Percentiles rank a stretch among this genome's conserved stretches.
Conservation (phyloP, 768 basidiomycete species). For the Filobasidium wieringae region DNA sequence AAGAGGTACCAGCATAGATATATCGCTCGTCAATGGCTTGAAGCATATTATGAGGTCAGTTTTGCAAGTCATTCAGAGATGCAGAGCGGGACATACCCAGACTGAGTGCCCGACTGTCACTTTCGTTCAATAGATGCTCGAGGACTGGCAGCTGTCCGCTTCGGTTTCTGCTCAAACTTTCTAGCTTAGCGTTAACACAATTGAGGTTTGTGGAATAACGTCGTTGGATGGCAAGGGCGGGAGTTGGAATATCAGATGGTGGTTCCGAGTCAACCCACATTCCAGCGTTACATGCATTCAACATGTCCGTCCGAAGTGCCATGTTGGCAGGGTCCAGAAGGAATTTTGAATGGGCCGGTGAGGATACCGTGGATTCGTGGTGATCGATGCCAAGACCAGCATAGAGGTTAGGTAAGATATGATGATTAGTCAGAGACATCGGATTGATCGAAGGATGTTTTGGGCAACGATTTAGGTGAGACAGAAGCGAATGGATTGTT, state of each 20-base stretch:
- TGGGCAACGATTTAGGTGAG: too few species aligned
- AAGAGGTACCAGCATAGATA: conserved; percentile 76
- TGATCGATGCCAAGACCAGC: conserved; percentile 29
- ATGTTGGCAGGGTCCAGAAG: too few species aligned
- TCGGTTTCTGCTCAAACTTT: conserved; percentile 31
- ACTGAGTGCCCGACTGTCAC: conserved; percentile 28
- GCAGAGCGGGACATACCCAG: conserved; percentile 11
- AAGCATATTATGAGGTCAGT: background rate
- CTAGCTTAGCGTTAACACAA: conserved; percentile 8
- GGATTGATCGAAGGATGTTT: too few species aligned
- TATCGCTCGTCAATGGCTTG: conserved; percentile 54
- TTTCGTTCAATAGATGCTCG: conserved; percentile 33
- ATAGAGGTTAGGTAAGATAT: conserved; percentile 26
- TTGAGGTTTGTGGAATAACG: background rate
- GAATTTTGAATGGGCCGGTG: background rate
- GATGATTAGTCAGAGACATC: conserved; percentile 13
- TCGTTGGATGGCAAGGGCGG: background rate
- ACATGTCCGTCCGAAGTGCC: too few species aligned
- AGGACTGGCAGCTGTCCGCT: conserved; percentile 35
- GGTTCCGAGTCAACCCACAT: background rate
- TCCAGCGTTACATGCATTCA: too few species aligned
- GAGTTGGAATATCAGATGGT: background rate
- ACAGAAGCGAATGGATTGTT: too few species aligned
- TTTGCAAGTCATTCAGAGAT: background rate
- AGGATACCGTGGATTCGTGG: conserved; percentile 12